These are phyloP conservation scores for Hondaea fermentalgiana DNA, from an alignment of 108 stramenopile genomes.

Conservation along the genomic window DNA sequence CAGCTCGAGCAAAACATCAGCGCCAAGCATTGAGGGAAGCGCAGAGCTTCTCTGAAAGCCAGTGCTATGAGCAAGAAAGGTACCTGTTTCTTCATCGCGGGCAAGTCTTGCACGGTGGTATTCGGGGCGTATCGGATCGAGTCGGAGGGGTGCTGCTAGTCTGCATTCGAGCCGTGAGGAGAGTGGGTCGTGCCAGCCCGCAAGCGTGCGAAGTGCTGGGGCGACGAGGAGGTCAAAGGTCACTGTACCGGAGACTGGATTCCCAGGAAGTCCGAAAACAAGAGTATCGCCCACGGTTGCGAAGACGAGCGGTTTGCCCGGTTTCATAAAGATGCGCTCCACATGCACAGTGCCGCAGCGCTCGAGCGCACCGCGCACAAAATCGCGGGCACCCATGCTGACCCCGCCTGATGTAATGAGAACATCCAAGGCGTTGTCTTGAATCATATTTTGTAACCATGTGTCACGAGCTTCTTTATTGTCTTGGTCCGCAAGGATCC, in stretches of 20 bases:
- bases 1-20: neutral
- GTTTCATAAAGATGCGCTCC: constrained; percentile 86
- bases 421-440: constrained; percentile 56
- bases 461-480: constrained; percentile 18
- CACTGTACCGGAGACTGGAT: constrained; percentile 85
- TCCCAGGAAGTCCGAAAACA: constrained; percentile 77
- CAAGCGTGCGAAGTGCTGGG: constrained; percentile 59
- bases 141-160: neutral
- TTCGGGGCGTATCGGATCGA: neutral
- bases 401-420: constrained; percentile 82
- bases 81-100: neutral
- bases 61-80: neutral
- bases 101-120: neutral
- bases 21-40: neutral
- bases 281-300: constrained; percentile 45
- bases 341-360: constrained; percentile 67
- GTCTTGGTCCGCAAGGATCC: constrained; percentile 64
- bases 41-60: constrained; percentile 8
- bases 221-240: constrained; percentile 74
- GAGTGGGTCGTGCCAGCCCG: neutral
- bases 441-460: neutral
- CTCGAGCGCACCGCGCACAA: constrained; percentile 77
- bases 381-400: constrained; percentile 46
- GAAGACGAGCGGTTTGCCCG: constrained; percentile 89
- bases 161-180: neutral